Base-by-base conservation (phyloP, 2,329 filamentous ascomycete genomes). In the Trichophyton verrucosum region DNA sequence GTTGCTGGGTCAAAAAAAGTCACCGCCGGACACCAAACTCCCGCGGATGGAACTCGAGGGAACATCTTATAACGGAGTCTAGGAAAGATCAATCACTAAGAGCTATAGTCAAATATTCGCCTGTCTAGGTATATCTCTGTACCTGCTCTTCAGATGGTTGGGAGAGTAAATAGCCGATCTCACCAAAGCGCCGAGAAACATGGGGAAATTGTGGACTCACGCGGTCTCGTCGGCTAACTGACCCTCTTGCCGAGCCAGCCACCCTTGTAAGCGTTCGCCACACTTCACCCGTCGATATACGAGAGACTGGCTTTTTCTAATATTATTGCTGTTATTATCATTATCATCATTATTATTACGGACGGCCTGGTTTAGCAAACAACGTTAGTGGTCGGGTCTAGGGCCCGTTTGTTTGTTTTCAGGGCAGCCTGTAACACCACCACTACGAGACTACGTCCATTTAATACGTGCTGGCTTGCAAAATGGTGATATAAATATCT, bases 11-110 rank as follows among this genome's bases (percentile, higher is more conserved):
- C 70, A 71, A 83, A 82, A 68, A 81, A 80, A 27, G 81, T 82
- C 24, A 82, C 75, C 8, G 80, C 78, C 4, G 81, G 80, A 58
- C 73, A 77, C 77, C 78, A 82, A 58, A 81, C 75, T 27, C 78
- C 78, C 1, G 71, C 61, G 22, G 57, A 60, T 46, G 71, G 70
- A 38, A 71, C 68, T 46, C 62, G 66, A 57, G 60, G 62, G 51
- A 57, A 61, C 49, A 55, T 55, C n/a, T 9, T 55, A 13, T 9
- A 17, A 20, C 6, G 20, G 44, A 7, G 9, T 20, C n/a, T 3
- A 7, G 9, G 9, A 47, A 47, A 7, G 17, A 11, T 47, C 20
- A 17, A 11, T 47, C 20, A 17, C 8, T 20, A 22, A 20, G n/a
- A 20, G 44, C 20, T 24, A 47, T 47, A 47, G 3, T 20, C 44